Conservation (phyloP, 345 rosid species). For the Linum lewisii region DNA sequence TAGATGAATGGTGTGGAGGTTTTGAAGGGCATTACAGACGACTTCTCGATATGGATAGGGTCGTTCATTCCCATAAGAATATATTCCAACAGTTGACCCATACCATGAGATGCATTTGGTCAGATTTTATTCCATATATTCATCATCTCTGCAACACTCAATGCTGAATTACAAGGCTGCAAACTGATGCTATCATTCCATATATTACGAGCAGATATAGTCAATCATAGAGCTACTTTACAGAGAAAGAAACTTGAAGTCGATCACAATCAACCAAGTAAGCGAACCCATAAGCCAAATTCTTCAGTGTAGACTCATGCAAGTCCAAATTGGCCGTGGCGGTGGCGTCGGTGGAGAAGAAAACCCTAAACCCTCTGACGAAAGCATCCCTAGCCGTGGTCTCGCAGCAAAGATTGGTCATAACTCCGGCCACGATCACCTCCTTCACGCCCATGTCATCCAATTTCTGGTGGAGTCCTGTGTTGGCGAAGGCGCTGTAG, state of each 20-base stretch:
- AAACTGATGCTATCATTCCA: neutral
- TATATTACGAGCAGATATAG: neutral
- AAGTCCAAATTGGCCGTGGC: conserved; percentile 46
- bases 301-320: conserved; percentile 56
- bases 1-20: neutral
- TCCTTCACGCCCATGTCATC: conserved; percentile 51
- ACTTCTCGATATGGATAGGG: neutral
- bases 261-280: conserved; percentile 51
- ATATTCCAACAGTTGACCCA: neutral
- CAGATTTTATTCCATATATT: neutral
- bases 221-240: neutral
- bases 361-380: conserved; percentile 56
- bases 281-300: conserved; percentile 62
- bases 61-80: neutral
- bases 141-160: neutral
- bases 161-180: neutral
- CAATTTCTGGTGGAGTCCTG: conserved; percentile 47
- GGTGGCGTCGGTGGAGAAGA: conserved; percentile 73
- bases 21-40: no score
- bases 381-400: conserved; percentile 85
- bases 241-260: conserved; percentile 8
- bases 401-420: conserved; percentile 79
- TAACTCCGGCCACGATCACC: conserved; percentile 61
- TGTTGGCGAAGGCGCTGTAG: conserved; percentile 51
- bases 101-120: neutral